Base-by-base conservation (phyloP, 1,139 yeast genomes). In the Scheffersomyces titani region DNA sequence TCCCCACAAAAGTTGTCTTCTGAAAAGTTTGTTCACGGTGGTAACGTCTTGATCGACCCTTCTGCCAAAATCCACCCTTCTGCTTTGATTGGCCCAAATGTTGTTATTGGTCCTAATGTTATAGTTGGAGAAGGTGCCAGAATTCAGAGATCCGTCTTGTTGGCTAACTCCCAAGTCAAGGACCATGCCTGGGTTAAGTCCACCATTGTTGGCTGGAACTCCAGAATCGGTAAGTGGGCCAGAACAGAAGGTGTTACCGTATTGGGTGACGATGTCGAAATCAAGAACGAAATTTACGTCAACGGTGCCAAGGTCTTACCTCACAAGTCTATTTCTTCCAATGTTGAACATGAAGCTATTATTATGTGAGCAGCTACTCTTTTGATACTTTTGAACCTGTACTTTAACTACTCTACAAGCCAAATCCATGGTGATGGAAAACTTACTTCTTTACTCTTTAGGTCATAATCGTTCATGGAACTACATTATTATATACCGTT, bases 291-390 rank as follows among this genome's bases (percentile, higher is more conserved):
- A 84, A 86, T 96, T 73, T 96, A 96, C 85, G 97, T 96, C 69
- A 94, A 94, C 77, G 99, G 99, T 78, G 99, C 98, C 78, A 93
- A 96, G 77, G 98, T 96, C 66, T 87, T 96, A 75, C 99, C 99
- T 66, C 99, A 96, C 86, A 96, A 96, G 85, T 85, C 97, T 63
- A 94, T 96, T 77, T 89, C 97, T 64, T 85, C 94, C 66, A 96
- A 96, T 76, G 97, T 96, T 75, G 98, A 96, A 84, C 88, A 89
- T 78, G 98, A 97, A 74, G 89, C 97, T 70, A 94, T 94, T 83
- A 96, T 94, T 82, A 96, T 94, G 99, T 96, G 78, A 77, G 56
- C 52, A 51, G 40, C 40, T 30, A 30, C 40, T 9, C 3, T 30
- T 30, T 6, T 30, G 40, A 30, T 16, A 11, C 9, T 7, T 30